A percentile compares a stretch with the other conserved stretches of the same genome.
phyloP scores from a whole-genome alignment of 2,329 filamentous ascomycete species.

The Ciborinia camelliae region DNA sequence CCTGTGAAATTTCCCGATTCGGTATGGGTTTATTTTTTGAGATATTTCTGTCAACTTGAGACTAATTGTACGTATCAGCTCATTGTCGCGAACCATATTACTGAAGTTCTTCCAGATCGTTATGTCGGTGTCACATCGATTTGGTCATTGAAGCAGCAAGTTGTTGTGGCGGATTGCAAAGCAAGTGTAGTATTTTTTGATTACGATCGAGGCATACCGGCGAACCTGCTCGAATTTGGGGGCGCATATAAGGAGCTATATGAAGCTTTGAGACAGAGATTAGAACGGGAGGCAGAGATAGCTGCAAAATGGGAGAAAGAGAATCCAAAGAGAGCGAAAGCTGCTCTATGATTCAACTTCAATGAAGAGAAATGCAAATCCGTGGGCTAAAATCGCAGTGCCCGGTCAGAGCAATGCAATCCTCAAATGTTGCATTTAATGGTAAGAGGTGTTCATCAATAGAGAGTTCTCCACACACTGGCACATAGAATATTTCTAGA shows the following conservation, averaged over 20 bases:
- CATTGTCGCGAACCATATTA: conserved; percentile 11
- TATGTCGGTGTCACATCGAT: background rate
- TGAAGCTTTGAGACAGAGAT: background rate
- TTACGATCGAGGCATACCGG: background rate
- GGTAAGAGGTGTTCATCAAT: background rate
- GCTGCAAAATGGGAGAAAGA: conserved; percentile 4
- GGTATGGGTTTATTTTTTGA: background rate
- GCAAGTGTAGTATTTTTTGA: conserved; percentile 3
- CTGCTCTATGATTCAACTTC: background rate
- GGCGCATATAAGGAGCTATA: conserved; percentile 6
- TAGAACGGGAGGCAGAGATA: background rate
- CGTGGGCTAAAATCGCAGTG: background rate
- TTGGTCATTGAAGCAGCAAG: conserved; percentile 11
- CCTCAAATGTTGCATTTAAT: background rate
- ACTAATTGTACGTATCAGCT: background rate
- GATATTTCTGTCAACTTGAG: background rate
- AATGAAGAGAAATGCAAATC: background rate
- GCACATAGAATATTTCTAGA: background rate
- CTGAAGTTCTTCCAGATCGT: conserved; percentile 4
- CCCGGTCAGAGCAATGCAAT: background rate
- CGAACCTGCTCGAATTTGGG: conserved; percentile 4
- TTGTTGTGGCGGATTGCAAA: conserved; percentile 3
- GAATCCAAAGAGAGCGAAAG: background rate
- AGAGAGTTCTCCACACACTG: background rate
- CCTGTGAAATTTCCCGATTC: conserved; percentile 4